Conservation (phyloP, 2,329 filamentous ascomycete species). For the Botryotinia calthae region DNA sequence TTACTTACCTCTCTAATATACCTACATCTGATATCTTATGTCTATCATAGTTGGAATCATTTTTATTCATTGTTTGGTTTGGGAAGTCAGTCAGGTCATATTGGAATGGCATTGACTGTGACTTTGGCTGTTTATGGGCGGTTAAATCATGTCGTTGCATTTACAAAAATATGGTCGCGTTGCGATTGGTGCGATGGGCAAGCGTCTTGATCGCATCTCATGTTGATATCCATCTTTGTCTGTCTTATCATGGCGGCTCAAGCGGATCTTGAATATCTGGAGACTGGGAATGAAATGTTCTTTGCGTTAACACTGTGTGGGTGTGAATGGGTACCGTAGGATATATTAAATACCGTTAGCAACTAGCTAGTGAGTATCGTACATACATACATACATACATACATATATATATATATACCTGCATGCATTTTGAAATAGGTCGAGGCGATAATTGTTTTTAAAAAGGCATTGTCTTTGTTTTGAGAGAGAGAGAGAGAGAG, state of each 20-base stretch:
- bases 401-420: background rate
- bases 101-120: background rate
- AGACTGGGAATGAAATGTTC: background rate
- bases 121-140: constrained; percentile 8
- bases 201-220: constrained; percentile 3
- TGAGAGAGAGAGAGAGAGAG: background rate
- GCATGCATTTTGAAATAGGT: background rate
- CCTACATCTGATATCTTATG: background rate
- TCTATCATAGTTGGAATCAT: background rate
- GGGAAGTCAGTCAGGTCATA: background rate
- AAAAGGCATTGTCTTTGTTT: background rate
- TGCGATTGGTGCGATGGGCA: constrained; percentile 1
- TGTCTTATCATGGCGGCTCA: constrained; percentile 4
- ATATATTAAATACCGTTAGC: background rate
- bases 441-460: background rate
- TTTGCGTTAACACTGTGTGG: background rate
- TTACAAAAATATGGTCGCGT: constrained; percentile 14
- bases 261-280: background rate
- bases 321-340: background rate
- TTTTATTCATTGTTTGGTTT: constrained; percentile 6
- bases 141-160: constrained; percentile 17
- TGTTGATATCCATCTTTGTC: constrained; percentile 6
- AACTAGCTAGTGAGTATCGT: background rate
- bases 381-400: background rate
- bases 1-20: constrained; percentile 2